Evolutionary conservation across 176 grass and related monocot species (phyloP).

Genomic region (Triticum urartu): DNA sequence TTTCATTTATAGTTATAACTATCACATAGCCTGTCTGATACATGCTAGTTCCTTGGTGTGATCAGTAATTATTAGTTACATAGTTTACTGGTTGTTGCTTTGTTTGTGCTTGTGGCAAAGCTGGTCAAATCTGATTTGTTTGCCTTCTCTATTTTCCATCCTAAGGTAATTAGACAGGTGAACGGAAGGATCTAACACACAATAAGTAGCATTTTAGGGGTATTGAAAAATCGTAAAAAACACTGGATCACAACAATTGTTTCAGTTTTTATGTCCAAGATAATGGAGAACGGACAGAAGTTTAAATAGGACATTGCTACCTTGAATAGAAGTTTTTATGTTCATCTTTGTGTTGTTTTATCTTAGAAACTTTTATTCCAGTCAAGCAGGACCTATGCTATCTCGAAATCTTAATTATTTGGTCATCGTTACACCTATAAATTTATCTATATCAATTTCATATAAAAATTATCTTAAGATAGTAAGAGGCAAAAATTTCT

Average conservation of each 20-base stretch:
- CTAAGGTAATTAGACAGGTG: neutral
- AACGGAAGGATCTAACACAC: neutral
- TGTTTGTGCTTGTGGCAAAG: neutral
- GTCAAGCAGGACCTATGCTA: neutral
- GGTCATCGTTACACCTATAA: neutral
- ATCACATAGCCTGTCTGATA: neutral
- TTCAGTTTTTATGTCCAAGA: neutral
- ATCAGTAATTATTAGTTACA: neutral
- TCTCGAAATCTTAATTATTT: neutral
- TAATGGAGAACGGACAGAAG: neutral
- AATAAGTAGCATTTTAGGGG: neutral
- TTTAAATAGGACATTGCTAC: neutral
- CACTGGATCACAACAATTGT: neutral
- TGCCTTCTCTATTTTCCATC: neutral
- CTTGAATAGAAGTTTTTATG: too few species aligned
- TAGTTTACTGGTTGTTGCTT: neutral
- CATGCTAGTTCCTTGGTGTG: neutral
- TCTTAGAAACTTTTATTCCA: neutral
- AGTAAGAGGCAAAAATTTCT: neutral
- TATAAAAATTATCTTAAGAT: neutral
- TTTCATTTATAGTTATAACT: neutral
- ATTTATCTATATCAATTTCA: neutral
- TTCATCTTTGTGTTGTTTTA: neutral
- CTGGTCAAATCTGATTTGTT: neutral
- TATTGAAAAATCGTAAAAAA: too few species aligned